Percentiles rank a stretch among this genome's conserved stretches.
These are phyloP conservation scores for Lathyrus oleraceus DNA, from an alignment of 306 rosid species.

Conservation along the genomic window DNA sequence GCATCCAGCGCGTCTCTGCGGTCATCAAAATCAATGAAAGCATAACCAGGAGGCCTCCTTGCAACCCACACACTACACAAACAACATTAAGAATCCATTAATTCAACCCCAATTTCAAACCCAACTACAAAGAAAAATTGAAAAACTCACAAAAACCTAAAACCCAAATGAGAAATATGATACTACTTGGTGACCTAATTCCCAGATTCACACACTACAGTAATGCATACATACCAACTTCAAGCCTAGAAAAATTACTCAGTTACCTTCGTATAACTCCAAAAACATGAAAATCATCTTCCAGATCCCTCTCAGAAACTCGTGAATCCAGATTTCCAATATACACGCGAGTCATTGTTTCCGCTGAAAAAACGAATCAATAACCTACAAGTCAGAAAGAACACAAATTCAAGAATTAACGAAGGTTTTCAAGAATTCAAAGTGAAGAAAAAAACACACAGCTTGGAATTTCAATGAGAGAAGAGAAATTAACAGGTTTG, in stretches of 20 bases:
- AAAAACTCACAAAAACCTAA: background rate
- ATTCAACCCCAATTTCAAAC: background rate
- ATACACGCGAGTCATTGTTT: constrained; percentile 84
- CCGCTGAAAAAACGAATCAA: constrained; percentile 12
- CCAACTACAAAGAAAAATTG: no score
- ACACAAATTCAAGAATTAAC: background rate
- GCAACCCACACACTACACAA: constrained; percentile 94
- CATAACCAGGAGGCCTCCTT: constrained; percentile 95
- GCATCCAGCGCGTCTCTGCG: constrained; percentile 85
- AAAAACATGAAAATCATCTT: constrained; percentile 84
- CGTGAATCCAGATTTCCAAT: constrained; percentile 87
- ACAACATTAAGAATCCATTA: background rate
- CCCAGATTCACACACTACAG: background rate
- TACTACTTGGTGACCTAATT: background rate
- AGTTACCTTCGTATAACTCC: constrained; percentile 88
- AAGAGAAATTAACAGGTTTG: background rate
- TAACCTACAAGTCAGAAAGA: constrained; percentile 36
- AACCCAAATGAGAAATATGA: background rate
- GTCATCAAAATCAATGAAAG: constrained; percentile 92
- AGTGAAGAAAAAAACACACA: background rate
- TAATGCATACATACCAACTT: background rate
- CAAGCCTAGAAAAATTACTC: background rate
- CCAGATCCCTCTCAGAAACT: constrained; percentile 86
- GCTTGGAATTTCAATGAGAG: background rate
- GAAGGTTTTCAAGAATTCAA: background rate